These are phyloP conservation scores for Vanilla planifolia DNA, from an alignment of 106 monocot genomes.

Conservation along the genomic window DNA sequence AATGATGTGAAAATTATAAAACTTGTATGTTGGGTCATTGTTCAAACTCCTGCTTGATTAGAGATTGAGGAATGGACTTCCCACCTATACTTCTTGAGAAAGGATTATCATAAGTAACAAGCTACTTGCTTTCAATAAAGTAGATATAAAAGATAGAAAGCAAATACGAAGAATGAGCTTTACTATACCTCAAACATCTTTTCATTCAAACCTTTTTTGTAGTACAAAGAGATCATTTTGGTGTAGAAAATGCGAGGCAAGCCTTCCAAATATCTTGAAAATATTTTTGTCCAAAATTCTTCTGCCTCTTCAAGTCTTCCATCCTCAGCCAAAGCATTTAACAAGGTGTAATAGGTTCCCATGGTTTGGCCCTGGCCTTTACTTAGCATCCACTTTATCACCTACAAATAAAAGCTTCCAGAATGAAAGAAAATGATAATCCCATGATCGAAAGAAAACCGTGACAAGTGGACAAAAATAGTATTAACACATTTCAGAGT, in stretches of 20 bases:
- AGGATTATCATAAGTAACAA: no score
- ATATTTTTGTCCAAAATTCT: conserved; percentile 72
- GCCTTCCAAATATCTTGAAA: conserved; percentile 74
- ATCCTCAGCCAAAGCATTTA: conserved; percentile 93
- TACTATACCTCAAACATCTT: conserved; percentile 89
- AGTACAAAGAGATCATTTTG: conserved; percentile 84
- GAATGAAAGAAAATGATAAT: neutral
- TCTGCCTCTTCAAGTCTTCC: conserved; percentile 90
- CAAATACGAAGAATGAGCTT: neutral
- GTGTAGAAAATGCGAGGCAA: conserved; percentile 78
- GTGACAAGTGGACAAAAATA: neutral
- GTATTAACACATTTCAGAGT: neutral
- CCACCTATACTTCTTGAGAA: no score
- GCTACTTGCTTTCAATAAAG: no score
- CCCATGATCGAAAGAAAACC: neutral
- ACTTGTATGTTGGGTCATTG: no score
- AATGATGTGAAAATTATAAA: no score
- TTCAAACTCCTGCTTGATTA: no score
- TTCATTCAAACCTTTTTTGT: conserved; percentile 47
- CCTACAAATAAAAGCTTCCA: conserved; percentile 26
- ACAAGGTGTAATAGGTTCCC: conserved; percentile 76
- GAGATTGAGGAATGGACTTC: no score
- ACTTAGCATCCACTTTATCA: conserved; percentile 95
- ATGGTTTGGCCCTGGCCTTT: conserved; percentile 99
- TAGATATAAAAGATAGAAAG: no score